Conservation (phyloP, 1,284 basidiomycete genomes). For the Schizophyllum amplum region DNA sequence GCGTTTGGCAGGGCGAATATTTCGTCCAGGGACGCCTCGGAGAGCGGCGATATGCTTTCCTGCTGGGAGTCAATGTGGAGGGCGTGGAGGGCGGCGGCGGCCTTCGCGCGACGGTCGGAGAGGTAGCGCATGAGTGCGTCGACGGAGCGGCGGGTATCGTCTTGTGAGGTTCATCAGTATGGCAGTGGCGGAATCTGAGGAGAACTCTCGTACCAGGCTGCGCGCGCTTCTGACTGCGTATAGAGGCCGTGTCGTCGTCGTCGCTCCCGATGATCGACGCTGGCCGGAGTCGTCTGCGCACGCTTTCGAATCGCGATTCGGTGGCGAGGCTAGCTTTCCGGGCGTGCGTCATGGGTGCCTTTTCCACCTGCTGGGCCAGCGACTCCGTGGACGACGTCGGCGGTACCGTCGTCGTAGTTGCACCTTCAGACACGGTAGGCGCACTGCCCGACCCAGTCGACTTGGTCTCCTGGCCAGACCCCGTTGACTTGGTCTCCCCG, state of each 20-base stretch:
- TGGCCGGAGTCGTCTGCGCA: constrained; percentile 8
- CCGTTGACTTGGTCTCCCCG: constrained; percentile 24
- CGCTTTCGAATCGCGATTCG: neutral
- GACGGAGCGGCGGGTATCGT: constrained; percentile 53
- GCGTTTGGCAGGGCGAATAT: constrained; percentile 67
- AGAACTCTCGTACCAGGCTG: constrained; percentile 23
- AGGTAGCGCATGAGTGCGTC: constrained; percentile 69
- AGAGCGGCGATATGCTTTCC: constrained; percentile 54
- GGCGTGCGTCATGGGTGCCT: constrained; percentile 21
- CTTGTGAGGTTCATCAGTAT: constrained; percentile 23
- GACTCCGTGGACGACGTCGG: constrained; percentile 9
- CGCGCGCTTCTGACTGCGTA: constrained; percentile 18
- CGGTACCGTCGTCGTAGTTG: neutral
- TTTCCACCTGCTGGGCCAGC: constrained; percentile 18
- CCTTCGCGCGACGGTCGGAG: constrained; percentile 80
- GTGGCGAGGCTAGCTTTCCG: constrained; percentile 21
- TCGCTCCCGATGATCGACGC: constrained; percentile 34
- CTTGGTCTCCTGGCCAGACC: constrained; percentile 16
- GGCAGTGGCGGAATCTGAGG: constrained; percentile 15
- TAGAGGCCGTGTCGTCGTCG: constrained; percentile 57
- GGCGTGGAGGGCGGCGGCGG: constrained; percentile 64
- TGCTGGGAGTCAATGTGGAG: constrained; percentile 63
- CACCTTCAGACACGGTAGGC: neutral
- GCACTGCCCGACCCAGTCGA: neutral
- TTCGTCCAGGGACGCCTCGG: constrained; percentile 61